Base-by-base conservation (phyloP, 2,329 filamentous ascomycete genomes). In the Xylaria sp. region DNA sequence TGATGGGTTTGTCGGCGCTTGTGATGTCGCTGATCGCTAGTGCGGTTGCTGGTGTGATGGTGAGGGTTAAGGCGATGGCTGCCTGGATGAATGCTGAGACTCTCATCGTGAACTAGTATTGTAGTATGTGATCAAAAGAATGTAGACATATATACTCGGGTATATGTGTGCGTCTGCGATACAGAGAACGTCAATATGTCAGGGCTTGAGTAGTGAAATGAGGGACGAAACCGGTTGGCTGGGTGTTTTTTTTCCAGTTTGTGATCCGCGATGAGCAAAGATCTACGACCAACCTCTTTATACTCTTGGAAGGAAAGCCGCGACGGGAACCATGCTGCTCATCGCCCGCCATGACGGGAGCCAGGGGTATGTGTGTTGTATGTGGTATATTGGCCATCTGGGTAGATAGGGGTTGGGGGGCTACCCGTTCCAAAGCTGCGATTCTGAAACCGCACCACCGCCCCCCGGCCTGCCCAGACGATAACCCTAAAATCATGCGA, bases 231-330 rank as follows among this genome's bases (percentile, higher is more conserved):
- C 57, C 64, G 28, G 52, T 62, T 62, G 58, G 64, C 49, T 51
- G 49, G 46, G 64, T 67, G 61, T 45, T 60, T 40, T 50, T 60
- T 63, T 57, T 63, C 60, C 46, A 51, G 57, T 67, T 54, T 50
- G 64, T 58, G 68, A 71, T 72, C 70, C 68, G 63, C 67, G 63
- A 64, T 61, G 25, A 57, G 57, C 50, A 61, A 60, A 47, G 65
- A 71, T 72, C 69, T 63, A 63, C 69, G 52, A 51, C 61, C 23
- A 45, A n/a, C n/a, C 49, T 63, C 62, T 67, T 66, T 70, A 71
- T 69, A 65, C 67, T 31, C 28, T n/a, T n/a, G n/a, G n/a, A 31
- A 31, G 4, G 5, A 67, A 43, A 19, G 38, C 35, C 33, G 15
- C 17, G 35, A 11, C 19, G 37, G 43, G 46, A 33, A 23, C 50